Evolutionary conservation across 2,329 filamentous ascomycete species (phyloP).

Genomic region (Cladosporium sp.): DNA sequence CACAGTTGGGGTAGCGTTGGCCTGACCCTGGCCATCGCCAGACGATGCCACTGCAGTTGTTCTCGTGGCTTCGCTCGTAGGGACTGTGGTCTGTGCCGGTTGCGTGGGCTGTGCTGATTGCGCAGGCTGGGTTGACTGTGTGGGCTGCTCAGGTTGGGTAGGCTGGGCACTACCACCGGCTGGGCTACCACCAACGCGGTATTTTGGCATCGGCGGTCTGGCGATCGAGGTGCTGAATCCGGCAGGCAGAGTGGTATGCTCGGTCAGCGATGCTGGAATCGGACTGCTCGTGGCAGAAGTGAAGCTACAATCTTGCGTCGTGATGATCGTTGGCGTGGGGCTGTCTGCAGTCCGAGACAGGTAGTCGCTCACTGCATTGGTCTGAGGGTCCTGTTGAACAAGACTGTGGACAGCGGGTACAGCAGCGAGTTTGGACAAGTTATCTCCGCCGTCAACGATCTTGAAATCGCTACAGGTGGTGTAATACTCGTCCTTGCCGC

Average conservation of each 20-base stretch:
- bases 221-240: too few relatives aligned
- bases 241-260: conserved; percentile 4
- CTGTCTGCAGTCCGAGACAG: conserved; percentile 44
- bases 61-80: background rate
- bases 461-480: conserved; percentile 54
- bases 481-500: conserved; percentile 60
- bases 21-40: background rate
- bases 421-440: background rate
- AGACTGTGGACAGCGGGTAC: conserved; percentile 31
- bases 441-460: too few relatives aligned
- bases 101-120: background rate
- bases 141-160: background rate
- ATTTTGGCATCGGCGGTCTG: too few relatives aligned
- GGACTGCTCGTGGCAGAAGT: conserved; percentile 1
- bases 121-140: background rate
- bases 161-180: background rate
- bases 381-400: conserved; percentile 47
- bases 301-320: conserved; percentile 28
- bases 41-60: background rate
- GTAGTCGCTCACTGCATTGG: conserved; percentile 43
- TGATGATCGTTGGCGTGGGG: conserved; percentile 32
- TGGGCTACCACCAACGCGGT: too few relatives aligned
- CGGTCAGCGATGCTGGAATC: background rate
- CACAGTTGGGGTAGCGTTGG: background rate
- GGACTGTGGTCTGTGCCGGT: background rate